Percentiles rank a stretch among this genome's conserved stretches.
Evolutionary conservation across 352 stramenopile species (phyloP).

Genomic region (Globisporangium rhizosaccharum): DNA sequence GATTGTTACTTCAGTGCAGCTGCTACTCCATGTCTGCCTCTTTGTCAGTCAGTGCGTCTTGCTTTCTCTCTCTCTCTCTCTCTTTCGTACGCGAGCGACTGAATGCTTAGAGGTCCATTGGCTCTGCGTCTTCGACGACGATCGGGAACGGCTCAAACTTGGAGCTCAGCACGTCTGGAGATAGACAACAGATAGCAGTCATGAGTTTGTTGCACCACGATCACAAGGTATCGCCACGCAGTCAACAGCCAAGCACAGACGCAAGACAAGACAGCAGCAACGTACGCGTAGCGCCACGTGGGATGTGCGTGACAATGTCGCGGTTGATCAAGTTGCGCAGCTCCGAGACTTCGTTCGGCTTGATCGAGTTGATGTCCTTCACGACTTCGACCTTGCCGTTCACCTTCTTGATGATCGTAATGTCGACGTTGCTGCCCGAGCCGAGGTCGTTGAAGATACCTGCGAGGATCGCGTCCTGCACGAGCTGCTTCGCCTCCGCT

Average conservation of each 20-base stretch:
- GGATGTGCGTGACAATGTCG: constrained; percentile 78
- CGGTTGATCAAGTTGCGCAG: constrained; percentile 86
- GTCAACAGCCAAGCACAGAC: background rate
- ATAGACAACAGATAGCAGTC: constrained; percentile 1
- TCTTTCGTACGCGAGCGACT: background rate
- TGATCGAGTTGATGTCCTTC: constrained; percentile 91
- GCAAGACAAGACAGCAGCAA: constrained; percentile 6
- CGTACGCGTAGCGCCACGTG: constrained; percentile 75
- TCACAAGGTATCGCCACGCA: background rate
- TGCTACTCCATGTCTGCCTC: no score
- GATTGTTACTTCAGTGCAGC: no score
- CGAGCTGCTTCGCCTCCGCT: constrained; percentile 93
- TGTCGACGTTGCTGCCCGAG: constrained; percentile 95
- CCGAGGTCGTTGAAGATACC: constrained; percentile 99
- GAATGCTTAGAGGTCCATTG: constrained; percentile 69
- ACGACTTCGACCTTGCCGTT: constrained; percentile 78
- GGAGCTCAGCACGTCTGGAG: constrained; percentile 56
- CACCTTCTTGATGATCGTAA: constrained; percentile 93
- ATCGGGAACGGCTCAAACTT: constrained; percentile 73
- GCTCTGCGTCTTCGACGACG: constrained; percentile 66
- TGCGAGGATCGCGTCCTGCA: constrained; percentile 94
- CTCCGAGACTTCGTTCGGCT: constrained; percentile 88
- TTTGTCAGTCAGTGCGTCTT: background rate
- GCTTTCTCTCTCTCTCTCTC: background rate
- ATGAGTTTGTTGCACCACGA: background rate